These are phyloP conservation scores for Thielaviopsis ethacetica DNA, from an alignment of 2,329 filamentous ascomycete genomes.

Conservation along the genomic window DNA sequence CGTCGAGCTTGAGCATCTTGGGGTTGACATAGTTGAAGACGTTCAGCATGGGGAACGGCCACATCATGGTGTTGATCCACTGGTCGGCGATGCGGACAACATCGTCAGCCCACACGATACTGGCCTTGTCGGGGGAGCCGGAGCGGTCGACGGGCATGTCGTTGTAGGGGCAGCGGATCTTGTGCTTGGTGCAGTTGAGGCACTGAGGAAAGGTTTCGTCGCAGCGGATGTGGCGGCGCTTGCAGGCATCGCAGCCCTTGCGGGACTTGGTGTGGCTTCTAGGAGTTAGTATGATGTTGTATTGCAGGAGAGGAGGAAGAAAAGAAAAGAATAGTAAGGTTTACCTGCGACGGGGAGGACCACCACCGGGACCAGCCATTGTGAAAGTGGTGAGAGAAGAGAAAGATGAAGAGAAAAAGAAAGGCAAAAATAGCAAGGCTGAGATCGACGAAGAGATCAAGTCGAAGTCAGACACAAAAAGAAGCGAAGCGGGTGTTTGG, in stretches of 20 bases:
- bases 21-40: constrained; percentile 62
- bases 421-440: not conserved
- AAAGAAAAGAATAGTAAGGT: constrained; percentile 15
- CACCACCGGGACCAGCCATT: constrained; percentile 92
- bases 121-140: constrained; percentile 44
- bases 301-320: not conserved
- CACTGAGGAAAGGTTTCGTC: constrained; percentile 97
- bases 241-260: constrained; percentile 97
- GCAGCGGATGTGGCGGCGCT: constrained; percentile 90
- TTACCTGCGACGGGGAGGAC: constrained; percentile 61
- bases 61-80: constrained; percentile 62
- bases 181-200: constrained; percentile 97
- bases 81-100: constrained; percentile 65
- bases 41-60: constrained; percentile 69
- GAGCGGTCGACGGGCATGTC: constrained; percentile 54
- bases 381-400: constrained; percentile 11
- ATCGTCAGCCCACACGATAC: constrained; percentile 73
- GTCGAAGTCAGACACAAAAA: not conserved
- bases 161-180: constrained; percentile 96
- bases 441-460: not conserved
- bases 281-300: constrained; percentile 12
- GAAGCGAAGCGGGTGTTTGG: too few relatives aligned
- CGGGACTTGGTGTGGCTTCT: constrained; percentile 92
- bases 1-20: constrained; percentile 55
- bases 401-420: constrained; percentile 1